These are phyloP conservation scores for Colletotrichum coccodes DNA, from an alignment of 2,329 filamentous ascomycete species.

Conservation along the genomic window DNA sequence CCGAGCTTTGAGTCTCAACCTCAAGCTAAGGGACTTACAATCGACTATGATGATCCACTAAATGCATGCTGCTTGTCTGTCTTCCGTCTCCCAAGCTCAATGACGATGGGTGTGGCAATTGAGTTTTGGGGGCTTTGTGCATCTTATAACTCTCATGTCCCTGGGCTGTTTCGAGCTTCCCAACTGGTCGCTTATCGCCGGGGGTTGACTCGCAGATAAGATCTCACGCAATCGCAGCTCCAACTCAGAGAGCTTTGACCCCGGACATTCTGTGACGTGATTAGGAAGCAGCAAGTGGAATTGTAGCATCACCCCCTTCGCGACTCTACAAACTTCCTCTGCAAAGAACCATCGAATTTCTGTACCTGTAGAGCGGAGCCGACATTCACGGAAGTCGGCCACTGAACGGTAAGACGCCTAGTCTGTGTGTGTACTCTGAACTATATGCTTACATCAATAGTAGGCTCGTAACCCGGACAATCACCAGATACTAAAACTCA, in stretches of 20 bases:
- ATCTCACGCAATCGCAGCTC: conserved; percentile 11
- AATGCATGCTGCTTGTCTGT: background rate
- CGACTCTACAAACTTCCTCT: background rate
- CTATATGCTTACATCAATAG: background rate
- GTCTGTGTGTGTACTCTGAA: background rate
- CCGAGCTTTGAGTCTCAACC: conserved; percentile 68
- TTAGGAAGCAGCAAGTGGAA: conserved; percentile 6
- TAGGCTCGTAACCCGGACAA: background rate
- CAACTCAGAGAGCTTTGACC: conserved; percentile 30
- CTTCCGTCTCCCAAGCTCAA: background rate
- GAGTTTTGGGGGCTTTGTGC: background rate
- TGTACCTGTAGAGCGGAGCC: background rate
- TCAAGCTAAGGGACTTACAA: conserved; percentile 84
- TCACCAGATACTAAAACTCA: background rate
- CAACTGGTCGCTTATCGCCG: conserved; percentile 13
- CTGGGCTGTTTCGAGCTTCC: conserved; percentile 86
- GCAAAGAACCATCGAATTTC: background rate
- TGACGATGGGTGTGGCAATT: conserved; percentile 62
- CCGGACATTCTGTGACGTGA: conserved; percentile 13
- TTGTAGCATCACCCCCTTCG: background rate
- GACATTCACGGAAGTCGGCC: background rate
- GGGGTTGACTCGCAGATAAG: conserved; percentile 20
- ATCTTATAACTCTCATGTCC: conserved; percentile 73
- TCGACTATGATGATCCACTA: conserved; percentile 72
- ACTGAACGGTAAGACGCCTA: background rate